Conservation (phyloP, 306 rosid species). For the Myrica gale region DNA sequence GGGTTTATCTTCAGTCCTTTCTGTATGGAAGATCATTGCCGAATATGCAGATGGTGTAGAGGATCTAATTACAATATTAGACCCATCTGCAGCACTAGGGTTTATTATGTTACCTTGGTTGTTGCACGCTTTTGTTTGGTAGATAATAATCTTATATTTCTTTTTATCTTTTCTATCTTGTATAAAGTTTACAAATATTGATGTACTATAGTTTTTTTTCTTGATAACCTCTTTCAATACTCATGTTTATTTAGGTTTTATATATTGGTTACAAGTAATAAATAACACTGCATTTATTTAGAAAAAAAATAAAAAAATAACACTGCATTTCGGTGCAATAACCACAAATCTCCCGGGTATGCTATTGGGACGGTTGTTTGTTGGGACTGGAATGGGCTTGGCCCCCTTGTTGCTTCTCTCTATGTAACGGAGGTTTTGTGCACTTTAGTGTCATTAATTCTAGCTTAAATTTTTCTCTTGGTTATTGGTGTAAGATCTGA, state of each 20-base stretch:
- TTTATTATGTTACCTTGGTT: constrained; percentile 5
- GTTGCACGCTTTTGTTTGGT: constrained; percentile 11
- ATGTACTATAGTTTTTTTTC: background rate
- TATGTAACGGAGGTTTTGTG: constrained; percentile 82
- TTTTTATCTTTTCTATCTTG: background rate
- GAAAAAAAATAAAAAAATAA: no score
- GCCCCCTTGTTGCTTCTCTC: constrained; percentile 83
- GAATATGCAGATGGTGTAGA: background rate
- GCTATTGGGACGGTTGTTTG: constrained; percentile 92
- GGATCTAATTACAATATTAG: constrained; percentile 5
- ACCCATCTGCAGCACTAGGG: constrained; percentile 6
- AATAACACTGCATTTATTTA: constrained; percentile 27
- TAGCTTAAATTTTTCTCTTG: constrained; percentile 23
- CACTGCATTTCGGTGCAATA: constrained; percentile 66
- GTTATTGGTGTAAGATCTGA: constrained; percentile 7
- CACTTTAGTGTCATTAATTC: constrained; percentile 24
- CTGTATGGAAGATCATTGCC: constrained; percentile 9
- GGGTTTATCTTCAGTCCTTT: background rate
- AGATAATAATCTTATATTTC: background rate
- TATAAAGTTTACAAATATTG: background rate
- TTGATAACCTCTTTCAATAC: background rate
- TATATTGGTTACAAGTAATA: background rate
- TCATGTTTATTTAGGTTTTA: background rate
- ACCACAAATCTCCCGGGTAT: constrained; percentile 83
- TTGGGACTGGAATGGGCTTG: constrained; percentile 92